Base-by-base conservation (phyloP, 2,329 filamentous ascomycete genomes). In the Fusarium praegraminearum region DNA sequence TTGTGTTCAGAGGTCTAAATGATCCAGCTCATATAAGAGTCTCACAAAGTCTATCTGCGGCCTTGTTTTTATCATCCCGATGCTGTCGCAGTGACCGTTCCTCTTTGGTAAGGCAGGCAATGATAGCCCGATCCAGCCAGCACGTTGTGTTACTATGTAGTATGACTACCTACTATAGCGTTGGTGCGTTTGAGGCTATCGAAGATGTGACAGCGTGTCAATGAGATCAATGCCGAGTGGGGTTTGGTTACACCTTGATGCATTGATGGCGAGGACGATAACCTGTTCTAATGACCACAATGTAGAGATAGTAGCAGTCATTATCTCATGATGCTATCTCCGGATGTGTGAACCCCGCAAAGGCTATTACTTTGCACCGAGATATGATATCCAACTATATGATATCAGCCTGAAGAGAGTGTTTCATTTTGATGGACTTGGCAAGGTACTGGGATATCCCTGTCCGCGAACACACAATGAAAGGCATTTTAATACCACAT, bases 101-200 rank as follows among this genome's bases (percentile, higher is more conserved):
- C 38, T 18, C 35, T 51, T 35, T 33, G 33, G 53, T 26, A 35
- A 53, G 53, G 43, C 43, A 44, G 40, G 47, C 30, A 41, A 57
- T 47, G 32, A 26, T 44, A 43, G 18, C 18, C 38, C 32, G 40
- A 56, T 46, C 45, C 57, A 41, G 30, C 45, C 57, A 41, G 30
- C 52, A 53, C 50, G 45, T 43, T 59, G 62, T 60, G 58, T 41
- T 57, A 63, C 59, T 69, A 30, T n/a, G 20, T 49, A 24, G 26
- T 49, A 24, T 26, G 18, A 15, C 49, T 40, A 20, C 24, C 49
- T 40, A 20, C 33, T 51, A 20, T 51, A 69, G 57, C 57, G 45
- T 40, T 57, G 49, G 49, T 41, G 67, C 32, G 67, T 70, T 67
- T 70, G 67, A 67, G 49, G 57, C 41, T 63, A 41, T 67, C 67